Base-by-base conservation (phyloP, 306 rosid genomes). In the Vigna reflexopilosa region DNA sequence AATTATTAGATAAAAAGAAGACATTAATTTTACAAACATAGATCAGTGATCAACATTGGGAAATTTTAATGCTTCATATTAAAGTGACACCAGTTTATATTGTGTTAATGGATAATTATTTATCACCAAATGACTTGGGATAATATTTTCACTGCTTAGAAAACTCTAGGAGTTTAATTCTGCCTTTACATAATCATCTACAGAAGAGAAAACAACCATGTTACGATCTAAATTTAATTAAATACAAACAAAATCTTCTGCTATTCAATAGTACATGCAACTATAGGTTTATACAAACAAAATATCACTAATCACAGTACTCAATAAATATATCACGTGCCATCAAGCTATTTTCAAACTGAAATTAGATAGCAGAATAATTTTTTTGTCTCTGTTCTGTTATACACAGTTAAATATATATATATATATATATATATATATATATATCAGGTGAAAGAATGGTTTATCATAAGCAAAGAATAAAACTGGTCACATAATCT, bases 1-100 rank as follows among this genome's bases (percentile, higher is more conserved):
- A 73, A 81, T 64, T 19, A n/a, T 45, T 79, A 85, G 85, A 44
- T 75, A 57, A 66, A 64, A 63, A 59, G 30, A 72, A 36, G 30
- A 52, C 32, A 57, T 7, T 63, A 50, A 73, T 40, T 32, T 62
- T 72, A 66, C 17, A 57, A 76, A 68, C 62, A 72, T 68, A 72
- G 75, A 75, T 15, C 10, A 30, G 32, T 15, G 34, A 32, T 55
- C 26, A 71, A 69, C 24, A 28, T 15, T 26, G 79, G 74, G 69
- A 55, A 62, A 71, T 77, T 42, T 9, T 32, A 71, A 45, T 42
- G 52, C 26, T 66, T 77, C 47, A 30, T 55, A 56, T 68, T 20
- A 66, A 63, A 64, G 56, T n/a, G 36, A 34, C 15, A 16, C 48
- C 55, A 34, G 16, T 74, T 8, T 34, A 49, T 58, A 56, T 19